A percentile compares a stretch with the other conserved stretches of the same genome.
Evolutionary conservation across 441 rosid species (phyloP).

Genomic region (Jatropha multifida): DNA sequence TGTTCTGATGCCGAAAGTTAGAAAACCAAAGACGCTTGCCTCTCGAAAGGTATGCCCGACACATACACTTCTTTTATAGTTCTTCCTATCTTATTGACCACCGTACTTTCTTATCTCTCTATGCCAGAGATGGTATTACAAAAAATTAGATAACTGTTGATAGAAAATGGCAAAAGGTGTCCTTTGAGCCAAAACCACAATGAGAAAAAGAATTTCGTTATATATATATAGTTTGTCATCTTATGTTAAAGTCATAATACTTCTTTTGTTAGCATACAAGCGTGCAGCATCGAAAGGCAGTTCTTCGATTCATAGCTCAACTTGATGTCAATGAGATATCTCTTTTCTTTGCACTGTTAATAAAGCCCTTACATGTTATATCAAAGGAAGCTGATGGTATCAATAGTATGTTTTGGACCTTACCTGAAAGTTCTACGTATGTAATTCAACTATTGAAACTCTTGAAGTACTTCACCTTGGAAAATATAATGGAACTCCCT

Average conservation of each 20-base stretch:
- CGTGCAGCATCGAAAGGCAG: constrained; percentile 73
- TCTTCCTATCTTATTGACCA: background rate
- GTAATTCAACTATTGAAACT: constrained; percentile 47
- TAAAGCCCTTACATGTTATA: constrained; percentile 68
- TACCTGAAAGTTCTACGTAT: constrained; percentile 36
- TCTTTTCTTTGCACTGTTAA: constrained; percentile 71
- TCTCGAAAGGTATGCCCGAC: constrained; percentile 70
- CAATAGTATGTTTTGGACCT: constrained; percentile 43
- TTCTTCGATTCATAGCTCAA: constrained; percentile 82
- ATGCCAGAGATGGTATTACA: background rate
- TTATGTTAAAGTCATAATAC: background rate
- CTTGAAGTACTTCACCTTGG: constrained; percentile 58
- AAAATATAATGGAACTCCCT: constrained; percentile 55
- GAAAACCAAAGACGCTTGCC: constrained; percentile 77
- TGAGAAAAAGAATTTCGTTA: background rate
- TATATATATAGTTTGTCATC: background rate
- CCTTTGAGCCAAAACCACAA: background rate
- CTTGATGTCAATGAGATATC: constrained; percentile 73
- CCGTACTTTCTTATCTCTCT: background rate
- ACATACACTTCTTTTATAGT: constrained; percentile 3
- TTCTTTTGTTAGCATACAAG: constrained; percentile 63
- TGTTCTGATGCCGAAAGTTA: constrained; percentile 82
- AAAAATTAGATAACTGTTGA: background rate
- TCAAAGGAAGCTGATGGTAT: constrained; percentile 45
- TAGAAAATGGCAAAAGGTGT: background rate